Evolutionary conservation across 495 filamentous ascomycete genomes (phyloP), one percentile per base, ranked within the genome.

Genomic region (Parmelia sp.): DNA sequence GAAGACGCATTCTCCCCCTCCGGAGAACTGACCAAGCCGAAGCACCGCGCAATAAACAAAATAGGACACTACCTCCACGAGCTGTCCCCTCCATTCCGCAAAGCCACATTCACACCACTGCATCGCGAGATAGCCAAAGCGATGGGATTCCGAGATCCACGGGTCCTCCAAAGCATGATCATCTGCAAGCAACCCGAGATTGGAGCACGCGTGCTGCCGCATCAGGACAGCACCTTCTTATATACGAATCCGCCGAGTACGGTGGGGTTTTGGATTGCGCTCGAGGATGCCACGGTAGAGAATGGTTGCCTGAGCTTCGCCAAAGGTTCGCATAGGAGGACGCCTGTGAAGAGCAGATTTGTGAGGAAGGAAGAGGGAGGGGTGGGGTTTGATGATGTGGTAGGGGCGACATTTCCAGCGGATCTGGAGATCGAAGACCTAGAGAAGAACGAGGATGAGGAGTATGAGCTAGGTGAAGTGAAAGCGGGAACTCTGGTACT

Each of bases 121-220:
- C 82, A 88, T 69, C 84, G 84, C 1, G 81, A 80, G 19, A 86
- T 98, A 31, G 91, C 92, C 10, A 75, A 75, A 21, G 80, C 79
- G 2, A 76, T 98, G 17, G 85, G 87, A 1, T 96, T 96, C 75
- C 63, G 61, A 0, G 87, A 94, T 70, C 91, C 94, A 0, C 76
- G 79, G 42, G 81, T 89, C 2, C 79, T 98, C 64, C 94, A 98
- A 79, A 92, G 88, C 69, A 98, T 98, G 94, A 82, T 97, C 11
- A 98, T 98, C 67, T 96, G 90, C 82, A 98, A 98, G 73, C 94
- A 97, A 75, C 93, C 94, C 11, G 89, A 92, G 73, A 97, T 98
- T 42, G 94, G 94, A 29, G 94, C 89, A 21, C 84, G 86, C 1
- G 94, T 97, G 44, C 90, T 84, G 4, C 81, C 89, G 21, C 94